Base-by-base conservation (phyloP, 2,329 filamentous ascomycete genomes). In the Davidsoniella virescens region DNA sequence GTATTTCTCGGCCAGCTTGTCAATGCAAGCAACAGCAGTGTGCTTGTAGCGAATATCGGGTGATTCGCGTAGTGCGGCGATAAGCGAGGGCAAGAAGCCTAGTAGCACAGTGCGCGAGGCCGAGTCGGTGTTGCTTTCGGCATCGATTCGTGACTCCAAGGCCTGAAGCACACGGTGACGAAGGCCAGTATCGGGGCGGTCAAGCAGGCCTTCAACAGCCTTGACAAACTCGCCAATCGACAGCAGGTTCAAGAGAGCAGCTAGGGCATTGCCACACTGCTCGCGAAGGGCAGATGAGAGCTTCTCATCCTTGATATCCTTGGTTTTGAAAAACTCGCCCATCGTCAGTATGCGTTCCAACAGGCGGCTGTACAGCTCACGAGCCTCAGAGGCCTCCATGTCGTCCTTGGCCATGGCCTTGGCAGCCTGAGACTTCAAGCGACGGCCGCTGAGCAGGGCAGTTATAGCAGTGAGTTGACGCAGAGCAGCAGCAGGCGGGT, bases 1-100 rank as follows among this genome's bases (percentile, higher is more conserved):
- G 62, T 94, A 96, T 63, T 90, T 90, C 65, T 95, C 88, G 2
- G 85, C 78, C 55, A 98, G 93, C 63, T 86, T 85, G 65, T 95
- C 88, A 42, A 96, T 82, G 58, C 90, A 96, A 36, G 80, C 80
- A 54, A 98, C 80, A 1, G 88, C 85, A 9, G 85, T 87, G 58
- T 87, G 82, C 65, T 90, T 87, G 62, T 92, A 82, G 25, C 78
- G 72, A 49, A 82, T 75, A 56, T 92, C 80, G 29, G 74, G 69
- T 5, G 84, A 82, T 46, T 82, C 75, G 50, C 81, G 71, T 53
- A 98, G 77, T 43, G 93, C 84, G 17, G 75, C 72, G 16, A 84
- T 85, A 54, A 94, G 72, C 56, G 82, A 82, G 9, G 85, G 81
- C 56, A 94, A 62, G 70, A 95, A 92, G 9, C 79, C 75, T 36